A percentile compares a stretch with the other conserved stretches of the same genome.
Evolutionary conservation across 805 yeast genomes (phyloP).

Genomic region (Spathaspora gorwiae): DNA sequence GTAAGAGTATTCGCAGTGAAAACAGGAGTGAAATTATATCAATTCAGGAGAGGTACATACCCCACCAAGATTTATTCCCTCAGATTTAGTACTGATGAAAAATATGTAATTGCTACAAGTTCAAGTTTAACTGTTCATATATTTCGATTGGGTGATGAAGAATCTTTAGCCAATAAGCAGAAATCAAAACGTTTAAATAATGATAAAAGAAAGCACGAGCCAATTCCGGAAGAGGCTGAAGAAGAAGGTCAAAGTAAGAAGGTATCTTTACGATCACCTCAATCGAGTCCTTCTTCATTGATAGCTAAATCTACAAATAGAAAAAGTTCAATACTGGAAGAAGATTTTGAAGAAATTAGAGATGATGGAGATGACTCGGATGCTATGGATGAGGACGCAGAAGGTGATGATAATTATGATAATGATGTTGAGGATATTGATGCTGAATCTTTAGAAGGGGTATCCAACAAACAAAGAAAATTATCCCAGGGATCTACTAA

Average conservation of each 20-base stretch:
- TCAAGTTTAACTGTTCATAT: constrained; percentile 92
- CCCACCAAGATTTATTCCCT: constrained; percentile 76
- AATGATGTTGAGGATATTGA: constrained; percentile 27
- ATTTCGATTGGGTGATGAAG: constrained; percentile 64
- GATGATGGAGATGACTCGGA: constrained; percentile 21
- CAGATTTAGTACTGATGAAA: constrained; percentile 66
- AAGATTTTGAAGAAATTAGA: constrained; percentile 14
- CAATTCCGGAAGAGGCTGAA: constrained; percentile 23
- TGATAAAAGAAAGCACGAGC: constrained; percentile 15
- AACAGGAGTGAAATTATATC: constrained; percentile 58
- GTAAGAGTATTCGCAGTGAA: constrained; percentile 73
- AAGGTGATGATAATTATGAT: constrained; percentile 19
- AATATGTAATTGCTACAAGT: constrained; percentile 74
- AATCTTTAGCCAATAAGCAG: constrained; percentile 36
- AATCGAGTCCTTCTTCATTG: not conserved
- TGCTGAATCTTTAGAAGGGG: constrained; percentile 22
- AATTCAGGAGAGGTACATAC: constrained; percentile 83
- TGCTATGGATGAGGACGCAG: constrained; percentile 27
- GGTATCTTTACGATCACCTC: not conserved
- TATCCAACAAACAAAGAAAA: constrained; percentile 30
- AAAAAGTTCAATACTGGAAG: constrained; percentile 7
- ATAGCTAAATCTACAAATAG: constrained; percentile 2
- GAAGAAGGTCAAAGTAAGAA: not conserved
- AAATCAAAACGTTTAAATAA: constrained; percentile 19
- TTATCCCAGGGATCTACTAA: constrained; percentile 35